Evolutionary conservation across 2,329 filamentous ascomycete genomes (phyloP).

Genomic region (Domatiomyces catenatus): DNA sequence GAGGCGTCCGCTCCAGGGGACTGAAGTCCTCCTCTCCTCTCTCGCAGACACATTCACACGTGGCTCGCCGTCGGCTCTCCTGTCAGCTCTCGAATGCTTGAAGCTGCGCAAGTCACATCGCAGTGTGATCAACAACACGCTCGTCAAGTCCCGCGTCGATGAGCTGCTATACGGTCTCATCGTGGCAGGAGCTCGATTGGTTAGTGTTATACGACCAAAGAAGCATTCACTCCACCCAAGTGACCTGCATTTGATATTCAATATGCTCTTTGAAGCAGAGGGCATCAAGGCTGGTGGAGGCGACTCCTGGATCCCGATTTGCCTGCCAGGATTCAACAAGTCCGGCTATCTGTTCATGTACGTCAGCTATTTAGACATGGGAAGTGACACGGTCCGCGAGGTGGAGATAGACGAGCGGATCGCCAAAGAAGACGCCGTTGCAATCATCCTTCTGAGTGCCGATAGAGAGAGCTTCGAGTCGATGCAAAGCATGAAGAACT

Average conservation of each 20-base stretch:
- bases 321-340: constrained; percentile 92
- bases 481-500: constrained; percentile 55
- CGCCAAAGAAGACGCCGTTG: constrained; percentile 54
- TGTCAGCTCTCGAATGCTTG: constrained; percentile 88
- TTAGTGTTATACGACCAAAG: constrained; percentile 86
- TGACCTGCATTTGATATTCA: constrained; percentile 92
- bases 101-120: constrained; percentile 78
- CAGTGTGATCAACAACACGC: constrained; percentile 67
- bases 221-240: constrained; percentile 91
- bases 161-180: constrained; percentile 84
- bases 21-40: constrained; percentile 77
- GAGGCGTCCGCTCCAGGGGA: constrained; percentile 75
- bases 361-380: constrained; percentile 74
- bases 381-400: constrained; percentile 31
- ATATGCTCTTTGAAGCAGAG: constrained; percentile 95
- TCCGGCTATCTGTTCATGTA: constrained; percentile 98
- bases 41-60: constrained; percentile 87
- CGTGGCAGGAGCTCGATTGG: constrained; percentile 79
- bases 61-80: constrained; percentile 73
- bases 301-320: constrained; percentile 95
- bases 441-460: constrained; percentile 79
- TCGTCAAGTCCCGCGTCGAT: constrained; percentile 62
- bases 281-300: constrained; percentile 83
- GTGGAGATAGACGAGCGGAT: constrained; percentile 26
- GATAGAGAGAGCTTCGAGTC: constrained; percentile 90